Base-by-base conservation (phyloP, 768 basidiomycete species). In the Leucosporidium scottii region DNA sequence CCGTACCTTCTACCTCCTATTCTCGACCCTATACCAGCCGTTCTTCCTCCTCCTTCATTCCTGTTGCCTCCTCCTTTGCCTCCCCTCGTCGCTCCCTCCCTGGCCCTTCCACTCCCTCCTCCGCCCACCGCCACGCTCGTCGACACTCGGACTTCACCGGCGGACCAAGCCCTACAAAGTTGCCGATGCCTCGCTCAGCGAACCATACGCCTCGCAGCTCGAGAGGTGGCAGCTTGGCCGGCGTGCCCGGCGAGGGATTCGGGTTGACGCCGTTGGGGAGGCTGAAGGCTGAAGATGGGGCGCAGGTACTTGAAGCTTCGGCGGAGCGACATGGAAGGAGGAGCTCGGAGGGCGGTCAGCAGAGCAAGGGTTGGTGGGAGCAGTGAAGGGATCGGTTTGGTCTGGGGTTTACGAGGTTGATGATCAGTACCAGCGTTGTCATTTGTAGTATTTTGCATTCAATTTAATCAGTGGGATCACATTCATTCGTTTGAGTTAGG, bases 291-390 rank as follows among this genome's bases (percentile, higher is more conserved):
- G 28, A 54, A 4, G 53, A 44, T 8, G 39, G 39, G 39, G 39
- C 12, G n/a, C 53, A 54, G 53, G 53, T 18, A 10, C 27, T 54
- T 13, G 53, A 54, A 15, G 53, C 17, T 10, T 25, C 28, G 53
- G 12, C 21, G n/a, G 53, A 54, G 53, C 6, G 53, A 12, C 39
- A 44, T 44, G 39, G 39, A 13, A 44, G 39, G 39, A 44, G 39
- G 39, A 44, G 13, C 39, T 44, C 39, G 39, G 39, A 44, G 39
- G 28, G 25, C 5, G 28, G 25, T 7, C 53, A 28, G 53, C 15
- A 25, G 25, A 28, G n/a, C 53, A 54, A 28, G 53, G 53, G 53
- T 25, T 54, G 53, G 53, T 54, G 53, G 53, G 53, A 54, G 53
- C 25, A 25, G 25, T 54, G 53, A 54, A 9, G 27, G 15, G 25